These are phyloP conservation scores for Cryptosporidium canis DNA, from an alignment of 169 alveolate species.

Conservation along the genomic window DNA sequence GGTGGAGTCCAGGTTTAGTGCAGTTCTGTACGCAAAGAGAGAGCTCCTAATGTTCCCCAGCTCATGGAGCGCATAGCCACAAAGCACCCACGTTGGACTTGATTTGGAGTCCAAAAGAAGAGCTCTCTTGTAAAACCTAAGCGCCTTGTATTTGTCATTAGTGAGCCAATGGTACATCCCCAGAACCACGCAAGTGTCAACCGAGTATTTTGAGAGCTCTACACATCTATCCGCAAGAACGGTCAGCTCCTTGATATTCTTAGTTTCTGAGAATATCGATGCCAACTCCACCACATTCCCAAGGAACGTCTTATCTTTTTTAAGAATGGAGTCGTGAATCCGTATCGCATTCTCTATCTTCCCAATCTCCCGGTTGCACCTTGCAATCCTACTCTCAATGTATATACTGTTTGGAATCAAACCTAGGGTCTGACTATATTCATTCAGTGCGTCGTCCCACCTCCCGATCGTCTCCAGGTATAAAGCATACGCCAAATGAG, in stretches of 20 bases:
- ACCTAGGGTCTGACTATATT: neutral
- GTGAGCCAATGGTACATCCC: slow-evolving; percentile 70
- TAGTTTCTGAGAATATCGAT: slow-evolving; percentile 14
- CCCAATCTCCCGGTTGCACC: slow-evolving; percentile 48
- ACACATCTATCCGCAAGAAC: slow-evolving; percentile 43
- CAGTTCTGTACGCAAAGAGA: slow-evolving; percentile 57
- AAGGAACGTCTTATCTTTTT: neutral
- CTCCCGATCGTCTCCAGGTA: slow-evolving; percentile 26
- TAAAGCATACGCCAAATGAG: slow-evolving; percentile 25
- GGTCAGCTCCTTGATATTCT: slow-evolving; percentile 28
- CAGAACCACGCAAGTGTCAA: slow-evolving; percentile 54
- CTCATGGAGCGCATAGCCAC: slow-evolving; percentile 64
- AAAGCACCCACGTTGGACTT: slow-evolving; percentile 44
- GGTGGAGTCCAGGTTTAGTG: slow-evolving; percentile 22
- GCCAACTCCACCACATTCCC: slow-evolving; percentile 35
- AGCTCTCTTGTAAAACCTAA: slow-evolving; percentile 64
- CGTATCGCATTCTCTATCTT: neutral
- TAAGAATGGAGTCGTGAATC: neutral
- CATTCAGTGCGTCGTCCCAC: slow-evolving; percentile 51
- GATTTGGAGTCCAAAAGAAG: slow-evolving; percentile 28
- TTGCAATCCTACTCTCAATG: slow-evolving; percentile 24
- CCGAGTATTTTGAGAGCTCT: slow-evolving; percentile 48
- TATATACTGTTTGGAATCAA: slow-evolving; percentile 3
- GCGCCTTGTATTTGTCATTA: slow-evolving; percentile 58
- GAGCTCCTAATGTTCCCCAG: slow-evolving; percentile 38